phyloP scores from a whole-genome alignment of 2,329 filamentous ascomycete species.

The Penicillium sp. region DNA sequence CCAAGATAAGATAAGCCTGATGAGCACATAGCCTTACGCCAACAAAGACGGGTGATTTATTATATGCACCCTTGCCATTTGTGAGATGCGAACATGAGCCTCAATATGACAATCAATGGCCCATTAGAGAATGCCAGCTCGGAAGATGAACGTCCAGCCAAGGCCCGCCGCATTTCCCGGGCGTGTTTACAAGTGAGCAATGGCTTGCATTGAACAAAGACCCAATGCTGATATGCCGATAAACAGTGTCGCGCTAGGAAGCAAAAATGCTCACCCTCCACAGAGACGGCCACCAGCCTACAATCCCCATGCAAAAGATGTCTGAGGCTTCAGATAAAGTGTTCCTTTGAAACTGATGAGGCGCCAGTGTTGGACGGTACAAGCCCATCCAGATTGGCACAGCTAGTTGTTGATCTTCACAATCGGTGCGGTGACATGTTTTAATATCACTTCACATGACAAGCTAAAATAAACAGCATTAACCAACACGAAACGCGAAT shows the following conservation, averaged over 20 bases:
- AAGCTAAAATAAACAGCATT: background rate
- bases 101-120: background rate
- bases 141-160: conserved; percentile 11
- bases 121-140: background rate
- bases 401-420: conserved; percentile 16
- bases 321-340: conserved; percentile 6
- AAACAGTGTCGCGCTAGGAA: conserved; percentile 18
- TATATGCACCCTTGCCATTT: no score
- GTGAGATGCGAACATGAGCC: background rate
- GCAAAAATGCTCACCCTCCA: conserved; percentile 11
- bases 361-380: conserved; percentile 3
- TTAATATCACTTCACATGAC: no score
- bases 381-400: conserved; percentile 12
- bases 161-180: conserved; percentile 17
- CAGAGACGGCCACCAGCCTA: background rate
- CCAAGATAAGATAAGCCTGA: background rate
- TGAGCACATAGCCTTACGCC: background rate
- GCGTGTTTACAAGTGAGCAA: conserved; percentile 19
- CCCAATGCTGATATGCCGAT: background rate
- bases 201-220: background rate
- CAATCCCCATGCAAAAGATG: conserved; percentile 15
- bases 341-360: conserved; percentile 14
- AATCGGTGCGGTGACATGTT: background rate
- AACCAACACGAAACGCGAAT: background rate
- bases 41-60: background rate